These are phyloP conservation scores for Capronia americana DNA, from an alignment of 2,329 filamentous ascomycete genomes.

Conservation along the genomic window DNA sequence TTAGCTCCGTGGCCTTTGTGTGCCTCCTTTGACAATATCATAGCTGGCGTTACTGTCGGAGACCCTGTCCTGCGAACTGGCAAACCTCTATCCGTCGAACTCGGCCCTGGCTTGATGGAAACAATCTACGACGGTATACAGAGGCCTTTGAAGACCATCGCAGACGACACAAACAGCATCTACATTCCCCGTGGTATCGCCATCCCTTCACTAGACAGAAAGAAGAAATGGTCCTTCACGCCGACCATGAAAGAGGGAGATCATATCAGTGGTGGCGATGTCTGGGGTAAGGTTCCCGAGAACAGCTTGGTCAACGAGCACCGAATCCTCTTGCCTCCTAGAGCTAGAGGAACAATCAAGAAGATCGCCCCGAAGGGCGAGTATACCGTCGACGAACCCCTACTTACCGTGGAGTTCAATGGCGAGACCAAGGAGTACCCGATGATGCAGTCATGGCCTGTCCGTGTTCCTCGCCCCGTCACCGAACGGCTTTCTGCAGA, in stretches of 20 bases:
- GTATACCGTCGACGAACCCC: constrained; percentile 92
- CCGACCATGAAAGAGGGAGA: constrained; percentile 91
- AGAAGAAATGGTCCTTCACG: constrained; percentile 96
- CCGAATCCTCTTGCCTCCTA: constrained; percentile 88
- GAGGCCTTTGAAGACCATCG: constrained; percentile 86
- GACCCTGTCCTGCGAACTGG: constrained; percentile 89
- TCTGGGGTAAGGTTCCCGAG: constrained; percentile 93
- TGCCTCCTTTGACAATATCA: constrained; percentile 24
- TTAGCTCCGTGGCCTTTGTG: constrained; percentile 26
- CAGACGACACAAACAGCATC: constrained; percentile 79
- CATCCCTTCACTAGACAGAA: constrained; percentile 83
- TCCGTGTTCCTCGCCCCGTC: constrained; percentile 90
- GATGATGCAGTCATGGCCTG: constrained; percentile 99
- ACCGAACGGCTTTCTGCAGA: constrained; percentile 90
- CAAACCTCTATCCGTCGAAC: constrained; percentile 96
- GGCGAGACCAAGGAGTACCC: constrained; percentile 91
- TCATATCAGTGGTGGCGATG: constrained; percentile 93
- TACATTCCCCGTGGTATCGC: constrained; percentile 97
- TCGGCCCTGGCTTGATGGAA: constrained; percentile 95
- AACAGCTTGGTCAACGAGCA: constrained; percentile 94
- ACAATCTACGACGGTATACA: constrained; percentile 99
- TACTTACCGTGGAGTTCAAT: constrained; percentile 95
- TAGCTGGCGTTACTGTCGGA: constrained; percentile 92
- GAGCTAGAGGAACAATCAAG: constrained; percentile 89
- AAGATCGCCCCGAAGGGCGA: constrained; percentile 86